Evolutionary conservation across 257 asterid species (phyloP).

Genomic region (Rubia yunnanensis): DNA sequence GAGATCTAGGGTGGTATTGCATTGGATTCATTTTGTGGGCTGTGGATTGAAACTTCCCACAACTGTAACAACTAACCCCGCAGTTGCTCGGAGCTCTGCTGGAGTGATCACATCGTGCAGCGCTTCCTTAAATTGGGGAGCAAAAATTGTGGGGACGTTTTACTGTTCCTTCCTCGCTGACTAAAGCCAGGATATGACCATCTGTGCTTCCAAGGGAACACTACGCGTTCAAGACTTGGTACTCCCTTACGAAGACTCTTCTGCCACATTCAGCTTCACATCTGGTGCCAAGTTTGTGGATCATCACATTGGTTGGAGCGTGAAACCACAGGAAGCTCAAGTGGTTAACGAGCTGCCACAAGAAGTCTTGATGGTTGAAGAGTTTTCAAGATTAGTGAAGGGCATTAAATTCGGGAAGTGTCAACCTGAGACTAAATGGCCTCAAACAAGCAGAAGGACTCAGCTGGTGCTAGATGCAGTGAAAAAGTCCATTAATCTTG

Average conservation of each 20-base stretch:
- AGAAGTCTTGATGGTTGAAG: slow-evolving; percentile 59
- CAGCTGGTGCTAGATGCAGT: slow-evolving; percentile 73
- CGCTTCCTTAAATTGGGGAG: slow-evolving; percentile 60
- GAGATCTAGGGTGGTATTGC: slow-evolving; percentile 87
- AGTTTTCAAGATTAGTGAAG: slow-evolving; percentile 47
- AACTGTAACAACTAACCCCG: slow-evolving; percentile 49
- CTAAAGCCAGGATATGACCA: slow-evolving; percentile 49
- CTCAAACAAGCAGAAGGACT: slow-evolving; percentile 41
- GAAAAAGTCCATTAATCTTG: slow-evolving; percentile 42
- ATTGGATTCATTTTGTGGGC: slow-evolving; percentile 63
- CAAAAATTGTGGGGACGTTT: slow-evolving; percentile 44
- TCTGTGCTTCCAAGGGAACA: slow-evolving; percentile 45
- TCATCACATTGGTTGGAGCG: slow-evolving; percentile 59
- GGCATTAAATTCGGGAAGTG: slow-evolving; percentile 21
- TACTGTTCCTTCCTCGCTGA: slow-evolving; percentile 53
- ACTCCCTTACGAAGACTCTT: slow-evolving; percentile 41
- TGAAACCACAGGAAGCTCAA: slow-evolving; percentile 40
- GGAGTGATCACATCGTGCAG: slow-evolving; percentile 62
- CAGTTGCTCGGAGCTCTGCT: slow-evolving; percentile 32
- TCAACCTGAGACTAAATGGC: slow-evolving; percentile 54
- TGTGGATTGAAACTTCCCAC: slow-evolving; percentile 59
- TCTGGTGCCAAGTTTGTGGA: slow-evolving; percentile 54
- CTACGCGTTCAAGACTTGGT: slow-evolving; percentile 44
- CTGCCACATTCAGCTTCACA: slow-evolving; percentile 41
- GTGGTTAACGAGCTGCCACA: slow-evolving; percentile 47